Evolutionary conservation across 345 rosid species (phyloP).

Genomic region (Pelargonium nanum): DNA sequence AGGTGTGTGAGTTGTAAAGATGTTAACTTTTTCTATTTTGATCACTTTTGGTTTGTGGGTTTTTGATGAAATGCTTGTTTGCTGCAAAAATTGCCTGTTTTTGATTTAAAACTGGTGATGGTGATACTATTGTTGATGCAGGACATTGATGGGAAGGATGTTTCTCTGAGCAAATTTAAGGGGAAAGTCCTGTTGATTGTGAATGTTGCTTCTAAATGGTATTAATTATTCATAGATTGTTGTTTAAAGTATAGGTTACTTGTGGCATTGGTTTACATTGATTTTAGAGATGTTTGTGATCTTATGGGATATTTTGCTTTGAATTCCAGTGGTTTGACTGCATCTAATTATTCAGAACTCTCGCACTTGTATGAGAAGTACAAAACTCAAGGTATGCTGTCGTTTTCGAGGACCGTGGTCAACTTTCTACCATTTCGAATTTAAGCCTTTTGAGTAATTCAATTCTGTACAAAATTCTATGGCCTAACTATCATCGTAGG

Average conservation of each 20-base stretch:
- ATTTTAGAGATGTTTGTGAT: neutral
- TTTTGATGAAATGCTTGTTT: too few species aligned
- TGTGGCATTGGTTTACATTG: too few species aligned
- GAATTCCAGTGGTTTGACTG: constrained; percentile 63
- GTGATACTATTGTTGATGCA: neutral
- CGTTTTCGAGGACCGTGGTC: neutral
- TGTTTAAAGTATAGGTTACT: too few species aligned
- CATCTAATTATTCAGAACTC: constrained; percentile 82
- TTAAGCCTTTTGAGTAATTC: neutral
- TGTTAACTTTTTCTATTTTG: neutral
- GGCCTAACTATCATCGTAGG: too few species aligned
- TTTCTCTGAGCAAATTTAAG: constrained; percentile 68
- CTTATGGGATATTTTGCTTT: constrained; percentile 18
- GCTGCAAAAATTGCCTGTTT: too few species aligned
- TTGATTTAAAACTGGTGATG: neutral
- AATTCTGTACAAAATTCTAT: neutral
- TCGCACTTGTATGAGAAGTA: constrained; percentile 72
- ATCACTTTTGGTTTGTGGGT: neutral
- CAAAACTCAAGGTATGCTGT: constrained; percentile 65
- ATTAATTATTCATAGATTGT: constrained; percentile 4
- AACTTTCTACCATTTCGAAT: neutral
- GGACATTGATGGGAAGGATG: too few species aligned
- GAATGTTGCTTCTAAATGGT: constrained; percentile 97
- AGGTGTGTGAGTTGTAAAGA: neutral
- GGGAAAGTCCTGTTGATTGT: constrained; percentile 81